These are phyloP conservation scores for Cochlearia excelsa DNA, from an alignment of 345 rosid species.

Conservation along the genomic window DNA sequence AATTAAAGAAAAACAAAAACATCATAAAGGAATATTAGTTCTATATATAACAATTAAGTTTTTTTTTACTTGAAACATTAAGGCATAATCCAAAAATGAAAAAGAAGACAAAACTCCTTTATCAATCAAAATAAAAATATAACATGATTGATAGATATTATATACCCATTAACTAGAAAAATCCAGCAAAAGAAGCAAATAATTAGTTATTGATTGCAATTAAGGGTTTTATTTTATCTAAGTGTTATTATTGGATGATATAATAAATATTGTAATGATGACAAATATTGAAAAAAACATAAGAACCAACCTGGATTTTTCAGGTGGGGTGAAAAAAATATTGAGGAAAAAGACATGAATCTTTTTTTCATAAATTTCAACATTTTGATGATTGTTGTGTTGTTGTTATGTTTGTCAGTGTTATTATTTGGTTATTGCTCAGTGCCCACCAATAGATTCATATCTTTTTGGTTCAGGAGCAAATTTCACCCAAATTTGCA, in stretches of 20 bases:
- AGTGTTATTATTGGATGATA: slow-evolving; percentile 17
- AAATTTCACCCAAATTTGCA: not conserved
- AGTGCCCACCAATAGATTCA: slow-evolving; percentile 36
- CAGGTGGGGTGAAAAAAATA: slow-evolving; percentile 34
- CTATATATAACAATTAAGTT: not conserved
- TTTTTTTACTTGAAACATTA: slow-evolving; percentile 51
- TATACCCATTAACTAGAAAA: slow-evolving; percentile 48
- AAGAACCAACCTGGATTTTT: slow-evolving; percentile 43
- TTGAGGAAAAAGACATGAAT: slow-evolving; percentile 43
- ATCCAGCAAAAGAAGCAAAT: slow-evolving; percentile 6
- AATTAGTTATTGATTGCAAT: slow-evolving; percentile 8
- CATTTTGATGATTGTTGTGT: slow-evolving; percentile 37
- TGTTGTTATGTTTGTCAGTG: slow-evolving; percentile 44
- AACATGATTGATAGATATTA: slow-evolving; percentile 50
- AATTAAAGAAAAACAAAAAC: slow-evolving; percentile 30
- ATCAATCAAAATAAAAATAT: slow-evolving; percentile 44
- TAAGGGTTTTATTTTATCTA: slow-evolving; percentile 21
- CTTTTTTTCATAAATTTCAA: slow-evolving; percentile 37
- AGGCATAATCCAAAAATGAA: slow-evolving; percentile 49
- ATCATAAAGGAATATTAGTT: slow-evolving; percentile 22
- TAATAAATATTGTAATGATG: slow-evolving; percentile 29
- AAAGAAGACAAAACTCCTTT: slow-evolving; percentile 39
- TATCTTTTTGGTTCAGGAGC: slow-evolving; percentile 18
- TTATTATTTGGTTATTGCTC: slow-evolving; percentile 28
- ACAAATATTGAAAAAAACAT: slow-evolving; percentile 16